These are phyloP conservation scores for Penicillium paxilli DNA, from an alignment of 495 filamentous ascomycete genomes.

Conservation along the genomic window DNA sequence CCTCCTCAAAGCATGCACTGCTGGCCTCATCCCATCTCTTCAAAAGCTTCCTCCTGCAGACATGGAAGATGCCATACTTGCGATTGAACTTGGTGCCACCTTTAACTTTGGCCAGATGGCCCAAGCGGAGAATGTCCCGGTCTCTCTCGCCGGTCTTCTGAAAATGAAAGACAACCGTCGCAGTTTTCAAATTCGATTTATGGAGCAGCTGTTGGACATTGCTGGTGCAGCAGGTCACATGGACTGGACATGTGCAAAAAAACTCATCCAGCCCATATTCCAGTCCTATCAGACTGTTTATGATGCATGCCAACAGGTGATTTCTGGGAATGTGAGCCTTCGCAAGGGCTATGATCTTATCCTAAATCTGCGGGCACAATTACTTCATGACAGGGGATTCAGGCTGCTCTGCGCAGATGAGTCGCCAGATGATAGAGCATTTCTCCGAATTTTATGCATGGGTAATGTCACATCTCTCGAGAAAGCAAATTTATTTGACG, in stretches of 20 bases:
- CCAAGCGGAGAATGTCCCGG: conserved; percentile 39
- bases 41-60: conserved; percentile 20
- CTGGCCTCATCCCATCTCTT: conserved; percentile 26
- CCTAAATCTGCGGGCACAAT: conserved; percentile 21
- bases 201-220: conserved; percentile 38
- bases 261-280: conserved; percentile 33
- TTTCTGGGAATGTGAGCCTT: conserved; percentile 12
- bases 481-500: conserved; percentile 30
- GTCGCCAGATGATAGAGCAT: conserved; percentile 24
- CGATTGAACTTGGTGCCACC: conserved; percentile 43
- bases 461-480: conserved; percentile 25
- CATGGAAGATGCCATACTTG: conserved; percentile 33
- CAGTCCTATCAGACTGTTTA: conserved; percentile 30
- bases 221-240: conserved; percentile 39
- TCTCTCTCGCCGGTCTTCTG: conserved; percentile 21
- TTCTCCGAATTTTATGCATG: conserved; percentile 37
- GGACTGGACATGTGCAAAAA: conserved; percentile 36
- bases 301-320: conserved; percentile 27
- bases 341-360: conserved; percentile 36
- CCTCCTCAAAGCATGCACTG: conserved; percentile 30
- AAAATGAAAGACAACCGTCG: conserved; percentile 22
- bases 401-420: conserved; percentile 21
- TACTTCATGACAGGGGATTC: conserved; percentile 22
- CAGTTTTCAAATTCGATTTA: conserved; percentile 35
- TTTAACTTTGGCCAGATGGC: conserved; percentile 45